Conservation (phyloP, 2,329 filamentous ascomycete genomes). For the Aspergillus fischeri region DNA sequence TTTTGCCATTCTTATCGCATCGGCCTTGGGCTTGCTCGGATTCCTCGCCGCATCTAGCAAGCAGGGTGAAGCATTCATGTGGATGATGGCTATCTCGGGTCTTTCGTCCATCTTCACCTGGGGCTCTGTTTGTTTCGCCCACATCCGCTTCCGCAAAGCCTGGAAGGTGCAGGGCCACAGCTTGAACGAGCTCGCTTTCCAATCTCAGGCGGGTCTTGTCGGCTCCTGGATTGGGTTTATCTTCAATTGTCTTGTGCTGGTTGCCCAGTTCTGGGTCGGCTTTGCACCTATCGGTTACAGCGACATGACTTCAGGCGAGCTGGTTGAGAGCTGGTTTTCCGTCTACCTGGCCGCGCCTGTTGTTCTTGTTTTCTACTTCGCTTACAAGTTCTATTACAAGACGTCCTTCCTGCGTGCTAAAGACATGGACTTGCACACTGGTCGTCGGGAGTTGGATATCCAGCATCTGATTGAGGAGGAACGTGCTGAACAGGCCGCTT, state of each 20-base stretch:
- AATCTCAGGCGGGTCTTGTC: constrained; percentile 69
- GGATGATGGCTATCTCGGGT: constrained; percentile 73
- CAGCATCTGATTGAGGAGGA: constrained; percentile 76
- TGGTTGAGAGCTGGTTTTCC: constrained; percentile 66
- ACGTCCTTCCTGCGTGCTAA: constrained; percentile 63
- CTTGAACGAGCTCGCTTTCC: constrained; percentile 76
- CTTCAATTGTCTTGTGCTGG: constrained; percentile 71
- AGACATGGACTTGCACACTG: constrained; percentile 85
- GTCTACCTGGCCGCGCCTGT: constrained; percentile 55
- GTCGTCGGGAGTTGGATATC: constrained; percentile 79
- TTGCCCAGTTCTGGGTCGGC: constrained; percentile 85
- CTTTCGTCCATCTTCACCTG: constrained; percentile 72
- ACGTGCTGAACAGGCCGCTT: constrained; percentile 64
- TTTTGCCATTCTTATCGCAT: constrained; percentile 65
- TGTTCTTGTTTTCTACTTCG: constrained; percentile 59
- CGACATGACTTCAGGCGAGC: constrained; percentile 40
- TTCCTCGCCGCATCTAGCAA: constrained; percentile 67
- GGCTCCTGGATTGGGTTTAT: constrained; percentile 77
- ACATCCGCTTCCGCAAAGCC: constrained; percentile 85
- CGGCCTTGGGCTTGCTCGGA: constrained; percentile 66
- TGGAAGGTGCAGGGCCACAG: constrained; percentile 67
- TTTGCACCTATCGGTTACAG: constrained; percentile 66
- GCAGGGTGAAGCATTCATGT: constrained; percentile 65
- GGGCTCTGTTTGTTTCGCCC: constrained; percentile 80
- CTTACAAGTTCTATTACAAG: constrained; percentile 70